Base-by-base conservation (phyloP, 2,329 filamentous ascomycete genomes). In the Aspergillus phoenicis region DNA sequence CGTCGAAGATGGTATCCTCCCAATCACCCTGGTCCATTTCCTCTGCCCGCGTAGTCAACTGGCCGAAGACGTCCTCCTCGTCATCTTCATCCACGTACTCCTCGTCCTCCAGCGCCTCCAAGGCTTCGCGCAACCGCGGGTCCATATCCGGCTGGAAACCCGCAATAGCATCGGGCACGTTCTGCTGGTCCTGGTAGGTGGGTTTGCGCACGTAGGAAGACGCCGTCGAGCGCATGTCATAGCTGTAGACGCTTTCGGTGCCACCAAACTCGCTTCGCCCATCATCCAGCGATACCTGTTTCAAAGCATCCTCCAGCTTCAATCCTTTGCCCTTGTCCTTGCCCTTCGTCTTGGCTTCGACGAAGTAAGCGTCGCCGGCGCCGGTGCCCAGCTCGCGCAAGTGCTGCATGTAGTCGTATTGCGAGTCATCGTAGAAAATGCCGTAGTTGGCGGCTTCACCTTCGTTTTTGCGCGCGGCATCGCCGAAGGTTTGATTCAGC, bases 341-440 rank as follows among this genome's bases (percentile, higher is more conserved):
- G 66, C 84, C 85, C 56, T 85, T 84, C n/a, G 86, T 66, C 22
- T 79, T 75, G 1, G 85, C 85, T 64, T 97, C 93, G 41, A 99
- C 85, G 73, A 96, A 98, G 52, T 93, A 88, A 30, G 89, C 87
- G 58, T 93, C 89, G 30, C 91, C 91, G 5, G 76, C 78, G 6
- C 78, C 91, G 47, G 82, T 77, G 60, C 89, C 89, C n/a, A 99
- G 81, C 70, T 98, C 95, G 58, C 93, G 90, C 84, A 99, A 82
- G 78, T 99, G 95, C 78, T 99, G 95, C 95, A 99, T 99, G 80
- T 99, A 99, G 78, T 99, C 95, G 79, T 99, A 99, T 72, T 91
- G 86, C 66, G 91, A 90, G 78, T 99, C 95, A 78, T 99, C 96
- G 77, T 85, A 99, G 82, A 91, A 99, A 66, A 99, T 87, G 65